phyloP scores from a whole-genome alignment of 345 rosid species.

The Rhizophora apiculata region DNA sequence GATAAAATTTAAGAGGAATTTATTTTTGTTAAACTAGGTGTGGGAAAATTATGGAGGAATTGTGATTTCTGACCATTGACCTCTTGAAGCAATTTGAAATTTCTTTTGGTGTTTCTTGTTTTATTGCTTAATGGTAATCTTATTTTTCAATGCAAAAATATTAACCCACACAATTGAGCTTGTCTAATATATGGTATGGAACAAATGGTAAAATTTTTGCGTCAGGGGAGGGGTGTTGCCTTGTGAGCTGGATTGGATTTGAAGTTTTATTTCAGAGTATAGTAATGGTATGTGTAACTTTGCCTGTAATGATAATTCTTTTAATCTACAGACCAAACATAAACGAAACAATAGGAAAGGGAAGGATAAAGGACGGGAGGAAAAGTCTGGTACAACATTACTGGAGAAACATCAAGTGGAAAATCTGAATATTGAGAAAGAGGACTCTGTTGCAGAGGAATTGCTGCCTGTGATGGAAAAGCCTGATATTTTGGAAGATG shows the following conservation, averaged over 20 bases:
- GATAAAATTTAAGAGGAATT: not conserved
- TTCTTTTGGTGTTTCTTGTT: not conserved
- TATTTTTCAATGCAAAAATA: not conserved
- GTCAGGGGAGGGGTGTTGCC: no score
- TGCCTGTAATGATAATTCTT: conserved; percentile 2
- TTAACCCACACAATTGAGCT: no score
- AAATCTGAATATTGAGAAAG: conserved; percentile 40
- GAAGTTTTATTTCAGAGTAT: not conserved
- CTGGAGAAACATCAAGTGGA: conserved; percentile 46
- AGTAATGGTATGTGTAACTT: not conserved
- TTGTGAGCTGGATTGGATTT: no score
- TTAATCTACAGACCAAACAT: conserved; percentile 63
- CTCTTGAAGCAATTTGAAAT: not conserved
- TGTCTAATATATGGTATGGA: no score
- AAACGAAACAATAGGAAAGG: conserved; percentile 79
- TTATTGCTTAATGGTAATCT: not conserved
- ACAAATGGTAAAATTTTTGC: no score
- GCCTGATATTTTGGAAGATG: conserved; percentile 61
- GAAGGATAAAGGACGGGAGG: conserved; percentile 78
- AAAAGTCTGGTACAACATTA: conserved; percentile 33
- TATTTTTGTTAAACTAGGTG: no score
- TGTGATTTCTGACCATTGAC: not conserved
- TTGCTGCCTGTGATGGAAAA: conserved; percentile 52
- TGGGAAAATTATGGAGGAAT: not conserved
- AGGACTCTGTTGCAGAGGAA: conserved; percentile 40